These are phyloP conservation scores for Curvularia sp. DNA, from an alignment of 2,329 filamentous ascomycete species.

Conservation along the genomic window DNA sequence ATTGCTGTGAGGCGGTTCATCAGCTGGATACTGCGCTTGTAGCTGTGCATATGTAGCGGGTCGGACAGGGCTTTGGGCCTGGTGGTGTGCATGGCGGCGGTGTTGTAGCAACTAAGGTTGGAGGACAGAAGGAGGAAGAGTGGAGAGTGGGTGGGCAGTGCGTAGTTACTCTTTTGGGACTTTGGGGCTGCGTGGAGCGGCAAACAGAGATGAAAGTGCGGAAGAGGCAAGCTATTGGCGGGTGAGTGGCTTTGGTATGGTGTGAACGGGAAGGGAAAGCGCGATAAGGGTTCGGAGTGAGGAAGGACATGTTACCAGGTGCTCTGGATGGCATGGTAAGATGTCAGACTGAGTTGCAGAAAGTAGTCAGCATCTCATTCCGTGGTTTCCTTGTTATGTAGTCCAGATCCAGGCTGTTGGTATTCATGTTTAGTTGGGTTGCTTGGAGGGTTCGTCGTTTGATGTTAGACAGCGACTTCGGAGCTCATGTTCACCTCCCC, in stretches of 20 bases:
- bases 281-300: background rate
- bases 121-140: background rate
- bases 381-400: background rate
- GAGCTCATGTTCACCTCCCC: background rate
- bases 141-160: background rate
- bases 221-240: constrained; percentile 1
- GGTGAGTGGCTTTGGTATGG: background rate
- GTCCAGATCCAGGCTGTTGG: background rate
- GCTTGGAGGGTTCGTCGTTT: background rate
- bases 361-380: background rate
- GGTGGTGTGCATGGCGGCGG: background rate
- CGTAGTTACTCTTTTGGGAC: background rate
- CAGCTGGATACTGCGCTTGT: background rate
- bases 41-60: background rate
- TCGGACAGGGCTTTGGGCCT: background rate
- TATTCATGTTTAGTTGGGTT: background rate
- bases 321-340: background rate
- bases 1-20: background rate
- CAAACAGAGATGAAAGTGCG: constrained; percentile 1
- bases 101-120: background rate
- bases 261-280: background rate
- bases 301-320: background rate
- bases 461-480: background rate
- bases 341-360: background rate
- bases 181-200: background rate